Evolutionary conservation across 1,284 basidiomycete genomes (phyloP), one percentile per base, ranked within the genome.

Genomic region (Entoloma clypeatum): DNA sequence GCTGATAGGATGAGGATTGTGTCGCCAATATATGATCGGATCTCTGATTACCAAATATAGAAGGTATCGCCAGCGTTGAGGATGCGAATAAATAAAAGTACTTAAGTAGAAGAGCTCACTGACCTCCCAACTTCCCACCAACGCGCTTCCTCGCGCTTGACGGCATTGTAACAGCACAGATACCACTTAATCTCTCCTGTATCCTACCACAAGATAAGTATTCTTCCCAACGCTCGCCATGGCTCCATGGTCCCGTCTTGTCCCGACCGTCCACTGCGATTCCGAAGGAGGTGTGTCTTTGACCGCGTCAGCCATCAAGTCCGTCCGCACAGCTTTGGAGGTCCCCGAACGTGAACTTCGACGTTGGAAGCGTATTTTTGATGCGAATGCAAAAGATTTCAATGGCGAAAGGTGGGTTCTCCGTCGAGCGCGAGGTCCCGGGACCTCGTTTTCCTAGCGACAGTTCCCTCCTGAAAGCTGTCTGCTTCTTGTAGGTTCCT

Each of bases 311-410:
- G 79, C 81, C 19, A 55, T 87, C 38, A 71, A 74, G 48, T 71
- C 70, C 32, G 77, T 92, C 44, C 77, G 80, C 50, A 79, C 73
- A 42, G 81, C 72, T 5, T 75, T 91, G 34, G 67, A 81, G 31
- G 74, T 85, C 16, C 86, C 82, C 24, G 87, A 92, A 61, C 81
- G 65, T 54, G 92, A 96, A 64, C 67, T 94, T 39, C 84, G 78
- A 60, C 77, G 86, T 51, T 96, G 92, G 92, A 77, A 77, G 58
- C 75, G 87, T 55, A 83, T 79, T 3, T 96, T 95, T 63, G 90
- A 95, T 43, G 55, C 74, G 36, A 86, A 89, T 59, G 87, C 92
- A 24, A 85, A 81, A 58, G 72, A 77, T 21, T 59, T 79, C 28
- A 75, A 86, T 39, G 86, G 85, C 39, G 82, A 89, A 65, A 91